Evolutionary conservation across 1,139 yeast genomes (phyloP).

Genomic region (Petasospora fabianii): DNA sequence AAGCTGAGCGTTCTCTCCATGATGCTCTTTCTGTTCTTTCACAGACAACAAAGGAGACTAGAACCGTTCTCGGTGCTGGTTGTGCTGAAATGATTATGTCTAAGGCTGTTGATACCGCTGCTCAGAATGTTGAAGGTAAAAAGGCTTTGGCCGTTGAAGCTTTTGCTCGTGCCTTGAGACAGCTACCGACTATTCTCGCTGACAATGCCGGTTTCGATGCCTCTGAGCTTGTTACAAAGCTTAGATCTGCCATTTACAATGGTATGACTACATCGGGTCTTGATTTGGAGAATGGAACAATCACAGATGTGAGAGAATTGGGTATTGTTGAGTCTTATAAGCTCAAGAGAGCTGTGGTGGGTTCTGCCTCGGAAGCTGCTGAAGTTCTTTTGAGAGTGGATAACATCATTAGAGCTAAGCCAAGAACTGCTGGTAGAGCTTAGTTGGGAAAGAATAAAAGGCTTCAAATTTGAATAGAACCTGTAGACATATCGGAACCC

Average conservation of each 20-base stretch:
- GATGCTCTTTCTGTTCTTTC: constrained; percentile 95
- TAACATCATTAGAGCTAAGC: constrained; percentile 93
- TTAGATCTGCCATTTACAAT: constrained; percentile 88
- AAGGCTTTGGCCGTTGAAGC: constrained; percentile 93
- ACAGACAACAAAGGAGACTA: constrained; percentile 92
- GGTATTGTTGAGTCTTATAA: constrained; percentile 93
- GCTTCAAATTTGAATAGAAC: neutral
- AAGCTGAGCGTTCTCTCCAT: constrained; percentile 95
- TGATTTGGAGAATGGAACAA: constrained; percentile 75
- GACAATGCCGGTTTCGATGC: constrained; percentile 98
- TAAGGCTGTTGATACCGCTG: constrained; percentile 92
- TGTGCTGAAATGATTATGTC: constrained; percentile 98
- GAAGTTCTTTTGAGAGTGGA: constrained; percentile 93
- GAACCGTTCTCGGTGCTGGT: constrained; percentile 96
- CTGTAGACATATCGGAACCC: too few relatives aligned
- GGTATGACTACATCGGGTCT: constrained; percentile 92
- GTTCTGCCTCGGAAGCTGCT: constrained; percentile 95
- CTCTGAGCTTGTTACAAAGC: constrained; percentile 83
- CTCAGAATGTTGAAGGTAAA: constrained; percentile 92
- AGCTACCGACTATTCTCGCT: constrained; percentile 90
- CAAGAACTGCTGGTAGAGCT: constrained; percentile 88
- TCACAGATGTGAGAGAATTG: constrained; percentile 91
- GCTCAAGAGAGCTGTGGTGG: constrained; percentile 90
- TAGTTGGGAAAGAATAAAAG: constrained; percentile 1
- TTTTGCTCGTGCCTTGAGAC: constrained; percentile 90